Conservation (phyloP, 2,329 filamentous ascomycete genomes). For the Oidium heveae region DNA sequence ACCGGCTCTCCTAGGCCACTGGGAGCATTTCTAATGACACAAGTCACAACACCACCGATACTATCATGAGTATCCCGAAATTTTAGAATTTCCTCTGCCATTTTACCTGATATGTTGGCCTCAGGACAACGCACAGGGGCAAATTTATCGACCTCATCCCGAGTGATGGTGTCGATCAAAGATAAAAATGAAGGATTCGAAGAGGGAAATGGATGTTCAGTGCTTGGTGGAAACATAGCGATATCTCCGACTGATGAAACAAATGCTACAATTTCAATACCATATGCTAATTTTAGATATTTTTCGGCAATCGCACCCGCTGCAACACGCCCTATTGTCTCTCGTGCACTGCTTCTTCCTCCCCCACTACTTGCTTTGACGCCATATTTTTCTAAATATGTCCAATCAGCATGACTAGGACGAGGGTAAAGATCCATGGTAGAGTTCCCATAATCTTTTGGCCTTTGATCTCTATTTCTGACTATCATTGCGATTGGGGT, state of each 20-base stretch:
- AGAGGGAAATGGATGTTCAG: constrained; percentile 39
- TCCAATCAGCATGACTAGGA: constrained; percentile 87
- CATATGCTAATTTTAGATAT: constrained; percentile 57
- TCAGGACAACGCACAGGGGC: constrained; percentile 76
- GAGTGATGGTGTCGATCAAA: constrained; percentile 45
- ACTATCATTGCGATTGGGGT: constrained; percentile 77
- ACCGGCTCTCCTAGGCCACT: constrained; percentile 74
- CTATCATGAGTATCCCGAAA: constrained; percentile 61
- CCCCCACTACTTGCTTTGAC: constrained; percentile 79
- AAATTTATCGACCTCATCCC: constrained; percentile 55
- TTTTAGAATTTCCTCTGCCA: constrained; percentile 56
- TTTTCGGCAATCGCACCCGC: constrained; percentile 86
- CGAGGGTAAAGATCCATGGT: constrained; percentile 85
- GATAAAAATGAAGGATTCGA: constrained; percentile 58
- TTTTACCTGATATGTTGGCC: constrained; percentile 32
- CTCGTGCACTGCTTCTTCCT: constrained; percentile 71
- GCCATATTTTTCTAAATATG: constrained; percentile 92
- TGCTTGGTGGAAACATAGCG: constrained; percentile 49
- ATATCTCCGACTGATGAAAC: constrained; percentile 63
- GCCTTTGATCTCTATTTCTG: constrained; percentile 76
- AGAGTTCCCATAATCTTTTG: constrained; percentile 68
- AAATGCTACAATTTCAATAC: constrained; percentile 78
- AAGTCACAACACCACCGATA: constrained; percentile 87
- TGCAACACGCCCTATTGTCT: constrained; percentile 83
- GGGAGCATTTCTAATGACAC: constrained; percentile 69